Conservation (phyloP, 352 stramenopile species). For the Thalassiosira ordinaria region DNA sequence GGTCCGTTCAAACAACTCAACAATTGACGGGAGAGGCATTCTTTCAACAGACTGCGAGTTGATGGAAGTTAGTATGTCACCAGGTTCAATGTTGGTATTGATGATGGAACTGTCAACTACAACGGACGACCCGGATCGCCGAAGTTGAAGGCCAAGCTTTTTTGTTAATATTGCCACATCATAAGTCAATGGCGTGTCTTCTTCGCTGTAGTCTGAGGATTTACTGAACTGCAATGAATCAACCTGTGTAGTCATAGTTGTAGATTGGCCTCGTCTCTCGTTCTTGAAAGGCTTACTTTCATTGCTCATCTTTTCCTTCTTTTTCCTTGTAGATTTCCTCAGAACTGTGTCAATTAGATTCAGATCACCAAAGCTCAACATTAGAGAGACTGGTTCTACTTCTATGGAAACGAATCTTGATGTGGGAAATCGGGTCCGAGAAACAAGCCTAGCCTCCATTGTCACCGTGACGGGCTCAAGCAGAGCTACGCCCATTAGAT, state of each 20-base stretch:
- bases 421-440: constrained; percentile 62
- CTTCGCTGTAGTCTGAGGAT: constrained; percentile 28
- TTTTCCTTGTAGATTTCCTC: constrained; percentile 39
- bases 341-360: constrained; percentile 72
- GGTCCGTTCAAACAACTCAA: constrained; percentile 35
- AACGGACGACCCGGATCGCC: constrained; percentile 40
- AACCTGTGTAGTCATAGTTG: constrained; percentile 11
- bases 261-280: not conserved
- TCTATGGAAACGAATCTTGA: constrained; percentile 67
- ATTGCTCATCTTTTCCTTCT: constrained; percentile 29
- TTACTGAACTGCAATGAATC: constrained; percentile 26
- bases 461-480: constrained; percentile 80
- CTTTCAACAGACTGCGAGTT: constrained; percentile 41
- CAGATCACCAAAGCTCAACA: constrained; percentile 80
- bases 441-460: constrained; percentile 56
- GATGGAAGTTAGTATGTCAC: constrained; percentile 39
- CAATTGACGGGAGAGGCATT: constrained; percentile 40
- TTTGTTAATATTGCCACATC: constrained; percentile 53
- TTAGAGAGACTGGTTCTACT: constrained; percentile 75
- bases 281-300: constrained; percentile 16
- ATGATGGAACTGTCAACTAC: constrained; percentile 42
- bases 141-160: constrained; percentile 47
- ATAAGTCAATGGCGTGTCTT: constrained; percentile 22
- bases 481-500: constrained; percentile 62
- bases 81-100: constrained; percentile 38